These are phyloP conservation scores for Xylariaceae sp. DNA, from an alignment of 2,329 filamentous ascomycete species.

Conservation along the genomic window DNA sequence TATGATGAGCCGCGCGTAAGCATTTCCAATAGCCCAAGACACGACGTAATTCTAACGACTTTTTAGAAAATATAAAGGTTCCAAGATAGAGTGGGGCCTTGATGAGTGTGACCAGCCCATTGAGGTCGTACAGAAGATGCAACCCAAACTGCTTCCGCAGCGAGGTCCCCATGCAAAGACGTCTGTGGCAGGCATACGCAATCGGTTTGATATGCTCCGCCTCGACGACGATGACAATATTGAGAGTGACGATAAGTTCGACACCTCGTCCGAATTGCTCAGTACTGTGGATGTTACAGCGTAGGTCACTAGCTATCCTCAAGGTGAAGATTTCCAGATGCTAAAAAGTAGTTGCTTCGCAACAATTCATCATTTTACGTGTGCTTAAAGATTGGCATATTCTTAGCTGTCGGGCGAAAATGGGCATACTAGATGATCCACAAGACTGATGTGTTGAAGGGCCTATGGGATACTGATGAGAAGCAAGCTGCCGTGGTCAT, in stretches of 20 bases:
- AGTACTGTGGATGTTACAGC: conserved; percentile 35
- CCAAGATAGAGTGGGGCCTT: conserved; percentile 70
- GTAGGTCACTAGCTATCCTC: conserved; percentile 8
- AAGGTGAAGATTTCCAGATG: background rate
- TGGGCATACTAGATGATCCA: background rate
- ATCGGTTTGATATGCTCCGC: conserved; percentile 40
- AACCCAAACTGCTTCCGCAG: conserved; percentile 23
- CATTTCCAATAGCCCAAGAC: conserved; percentile 19
- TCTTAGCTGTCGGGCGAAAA: background rate
- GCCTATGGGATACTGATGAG: conserved; percentile 2
- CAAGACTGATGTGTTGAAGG: background rate
- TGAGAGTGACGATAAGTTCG: conserved; percentile 40
- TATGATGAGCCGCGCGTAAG: conserved; percentile 69
- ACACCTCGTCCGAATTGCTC: conserved; percentile 40
- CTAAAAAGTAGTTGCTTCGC: background rate
- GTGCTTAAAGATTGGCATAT: no score
- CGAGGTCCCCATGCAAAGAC: conserved; percentile 18
- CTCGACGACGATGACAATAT: conserved; percentile 40
- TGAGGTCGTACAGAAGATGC: conserved; percentile 40
- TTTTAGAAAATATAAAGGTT: conserved; percentile 69
- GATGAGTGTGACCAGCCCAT: conserved; percentile 75
- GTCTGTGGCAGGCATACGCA: conserved; percentile 23
- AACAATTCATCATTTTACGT: background rate
- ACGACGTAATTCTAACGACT: conserved; percentile 37
- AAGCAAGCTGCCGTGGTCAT: conserved; percentile 2